These are phyloP conservation scores for Passiflora organensis DNA, from an alignment of 345 rosid species.

Conservation along the genomic window DNA sequence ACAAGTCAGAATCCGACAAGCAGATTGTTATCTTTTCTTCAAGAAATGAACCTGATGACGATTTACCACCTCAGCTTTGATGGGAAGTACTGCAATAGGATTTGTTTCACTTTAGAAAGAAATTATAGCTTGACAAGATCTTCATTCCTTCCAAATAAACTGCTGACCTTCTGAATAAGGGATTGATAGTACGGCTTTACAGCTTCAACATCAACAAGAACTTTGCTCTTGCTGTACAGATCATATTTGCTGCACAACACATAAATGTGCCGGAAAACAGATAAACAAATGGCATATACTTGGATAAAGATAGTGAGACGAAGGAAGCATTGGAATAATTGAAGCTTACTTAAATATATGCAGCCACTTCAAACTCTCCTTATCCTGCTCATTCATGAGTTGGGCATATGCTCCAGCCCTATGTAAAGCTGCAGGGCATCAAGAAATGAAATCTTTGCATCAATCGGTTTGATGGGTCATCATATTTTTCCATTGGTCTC, in stretches of 20 bases:
- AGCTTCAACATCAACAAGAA: constrained; percentile 53
- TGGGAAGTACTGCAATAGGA: constrained; percentile 44
- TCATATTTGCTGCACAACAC: constrained; percentile 61
- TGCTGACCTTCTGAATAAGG: constrained; percentile 41
- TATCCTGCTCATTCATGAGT: constrained; percentile 66
- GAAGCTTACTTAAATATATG: constrained; percentile 54
- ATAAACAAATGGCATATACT: neutral
- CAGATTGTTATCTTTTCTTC: too few species aligned
- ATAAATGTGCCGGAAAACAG: neutral
- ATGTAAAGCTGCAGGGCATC: constrained; percentile 48
- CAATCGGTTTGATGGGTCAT: neutral
- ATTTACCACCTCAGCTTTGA: constrained; percentile 41
- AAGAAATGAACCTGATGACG: too few species aligned
- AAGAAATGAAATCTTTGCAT: neutral
- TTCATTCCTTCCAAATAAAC: neutral
- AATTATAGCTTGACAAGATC: neutral
- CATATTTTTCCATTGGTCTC: neutral
- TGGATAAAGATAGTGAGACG: neutral
- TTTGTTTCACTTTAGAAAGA: neutral
- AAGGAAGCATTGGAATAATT: neutral
- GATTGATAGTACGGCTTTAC: constrained; percentile 79
- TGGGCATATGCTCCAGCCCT: constrained; percentile 57
- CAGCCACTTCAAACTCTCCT: constrained; percentile 66
- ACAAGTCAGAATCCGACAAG: too few species aligned
- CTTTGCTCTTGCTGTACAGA: constrained; percentile 83